A percentile compares a stretch with the other conserved stretches of the same genome.
Conservation (phyloP, 116 monocot genomes). For the Cymodocea nodosa region DNA sequence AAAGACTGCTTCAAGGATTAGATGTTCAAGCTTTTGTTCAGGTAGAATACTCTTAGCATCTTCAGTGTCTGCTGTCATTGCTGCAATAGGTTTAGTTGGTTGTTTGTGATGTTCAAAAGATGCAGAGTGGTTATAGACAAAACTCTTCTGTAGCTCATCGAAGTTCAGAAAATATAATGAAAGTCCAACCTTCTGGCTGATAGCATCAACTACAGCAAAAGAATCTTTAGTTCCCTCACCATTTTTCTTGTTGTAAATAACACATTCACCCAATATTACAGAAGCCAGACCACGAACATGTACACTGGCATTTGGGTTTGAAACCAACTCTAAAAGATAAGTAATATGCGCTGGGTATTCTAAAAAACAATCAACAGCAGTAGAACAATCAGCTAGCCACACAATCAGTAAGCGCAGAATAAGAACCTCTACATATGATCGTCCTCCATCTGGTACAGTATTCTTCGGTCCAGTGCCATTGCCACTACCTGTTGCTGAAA, state of each 20-base stretch:
- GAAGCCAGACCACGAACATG: conserved; percentile 64
- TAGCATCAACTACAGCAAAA: conserved; percentile 76
- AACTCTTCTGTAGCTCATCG: conserved; percentile 55
- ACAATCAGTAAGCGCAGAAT: conserved; percentile 59
- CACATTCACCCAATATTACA: conserved; percentile 73
- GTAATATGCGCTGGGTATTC: conserved; percentile 63
- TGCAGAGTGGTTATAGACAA: conserved; percentile 16
- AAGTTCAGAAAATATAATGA: conserved; percentile 66
- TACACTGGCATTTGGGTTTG: conserved; percentile 23
- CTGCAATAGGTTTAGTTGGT: conserved; percentile 43
- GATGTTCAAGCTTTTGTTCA: conserved; percentile 48
- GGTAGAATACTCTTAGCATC: conserved; percentile 33
- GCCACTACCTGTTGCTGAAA: conserved; percentile 36
- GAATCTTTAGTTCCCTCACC: conserved; percentile 46
- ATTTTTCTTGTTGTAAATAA: conserved; percentile 52
- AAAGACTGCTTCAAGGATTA: conserved; percentile 49
- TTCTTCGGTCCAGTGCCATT: conserved; percentile 26
- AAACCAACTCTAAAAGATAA: conserved; percentile 57
- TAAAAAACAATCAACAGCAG: conserved; percentile 63
- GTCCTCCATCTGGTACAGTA: conserved; percentile 10
- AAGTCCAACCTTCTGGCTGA: conserved; percentile 83
- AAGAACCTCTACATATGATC: conserved; percentile 41
- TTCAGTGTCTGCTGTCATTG: conserved; percentile 45
- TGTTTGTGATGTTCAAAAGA: conserved; percentile 29
- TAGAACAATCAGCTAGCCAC: conserved; percentile 76